Evolutionary conservation across 805 yeast species (phyloP).

Genomic region (Diddensiella santjacobensis): DNA sequence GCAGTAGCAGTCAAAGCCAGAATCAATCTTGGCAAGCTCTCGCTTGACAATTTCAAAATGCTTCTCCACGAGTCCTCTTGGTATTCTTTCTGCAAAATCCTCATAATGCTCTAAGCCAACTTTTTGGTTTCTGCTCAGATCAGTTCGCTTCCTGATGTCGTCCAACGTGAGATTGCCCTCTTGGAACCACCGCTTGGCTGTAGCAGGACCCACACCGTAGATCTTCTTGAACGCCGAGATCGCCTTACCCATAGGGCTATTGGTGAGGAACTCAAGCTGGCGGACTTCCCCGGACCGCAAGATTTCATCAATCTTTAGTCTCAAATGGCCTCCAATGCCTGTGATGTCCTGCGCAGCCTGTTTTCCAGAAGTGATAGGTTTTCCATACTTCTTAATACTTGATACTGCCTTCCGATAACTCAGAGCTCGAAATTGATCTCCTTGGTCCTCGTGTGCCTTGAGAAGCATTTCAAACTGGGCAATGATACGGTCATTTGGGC

Average conservation of each 20-base stretch:
- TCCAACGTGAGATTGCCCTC: conserved; percentile 39
- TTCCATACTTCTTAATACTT: conserved; percentile 29
- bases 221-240: conserved; percentile 39
- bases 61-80: conserved; percentile 42
- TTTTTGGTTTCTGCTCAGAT: conserved; percentile 32
- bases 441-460: conserved; percentile 31
- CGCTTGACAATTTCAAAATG: conserved; percentile 38
- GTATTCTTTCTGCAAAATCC: conserved; percentile 45
- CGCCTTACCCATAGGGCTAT: conserved; percentile 25
- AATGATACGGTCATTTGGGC: conserved; percentile 34
- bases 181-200: conserved; percentile 40
- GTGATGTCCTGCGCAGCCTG: conserved; percentile 39
- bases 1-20: conserved; percentile 35
- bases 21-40: conserved; percentile 33
- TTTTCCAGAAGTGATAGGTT: conserved; percentile 33
- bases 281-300: conserved; percentile 35
- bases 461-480: conserved; percentile 34
- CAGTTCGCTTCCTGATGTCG: conserved; percentile 34
- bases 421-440: conserved; percentile 38
- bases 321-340: conserved; percentile 42
- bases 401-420: conserved; percentile 46
- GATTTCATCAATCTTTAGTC: conserved; percentile 45
- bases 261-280: conserved; percentile 23
- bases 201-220: conserved; percentile 47
- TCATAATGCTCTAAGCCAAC: conserved; percentile 45